phyloP scores from a whole-genome alignment of 73 alveolate species.

The Blepharisma japonicum region DNA sequence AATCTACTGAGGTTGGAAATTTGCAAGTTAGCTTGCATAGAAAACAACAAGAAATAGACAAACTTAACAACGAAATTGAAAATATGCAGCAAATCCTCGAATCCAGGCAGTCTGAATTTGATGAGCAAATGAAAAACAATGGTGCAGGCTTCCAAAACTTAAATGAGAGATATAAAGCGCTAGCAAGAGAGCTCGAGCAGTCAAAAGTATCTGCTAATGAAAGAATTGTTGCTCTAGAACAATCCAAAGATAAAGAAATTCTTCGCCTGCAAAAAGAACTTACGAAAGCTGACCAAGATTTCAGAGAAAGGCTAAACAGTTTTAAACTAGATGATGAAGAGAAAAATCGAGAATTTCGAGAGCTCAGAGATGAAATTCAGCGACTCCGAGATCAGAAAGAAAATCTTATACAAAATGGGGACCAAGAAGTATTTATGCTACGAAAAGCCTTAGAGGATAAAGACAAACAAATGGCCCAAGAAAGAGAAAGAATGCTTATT shows the following conservation, averaged over 20 bases:
- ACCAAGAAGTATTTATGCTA: neutral
- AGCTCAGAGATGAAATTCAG: constrained; percentile 17
- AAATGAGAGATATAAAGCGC: neutral
- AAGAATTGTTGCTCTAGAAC: neutral
- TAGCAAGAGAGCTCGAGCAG: too few relatives aligned
- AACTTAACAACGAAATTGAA: neutral
- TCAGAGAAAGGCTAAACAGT: neutral
- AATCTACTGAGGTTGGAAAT: neutral
- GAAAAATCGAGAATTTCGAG: neutral
- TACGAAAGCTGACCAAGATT: neutral
- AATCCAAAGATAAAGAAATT: constrained; percentile 24
- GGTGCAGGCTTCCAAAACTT: neutral
- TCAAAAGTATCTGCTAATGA: too few relatives aligned
- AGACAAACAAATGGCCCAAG: neutral
- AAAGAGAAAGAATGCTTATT: constrained; percentile 21
- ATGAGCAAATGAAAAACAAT: neutral
- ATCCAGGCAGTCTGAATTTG: neutral
- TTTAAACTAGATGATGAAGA: neutral
- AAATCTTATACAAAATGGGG: neutral
- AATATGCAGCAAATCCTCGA: neutral
- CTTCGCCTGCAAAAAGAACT: neutral
- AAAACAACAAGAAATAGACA: neutral
- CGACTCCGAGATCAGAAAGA: neutral
- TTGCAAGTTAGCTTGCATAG: neutral
- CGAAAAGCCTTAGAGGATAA: constrained; percentile 18